These are phyloP conservation scores for Fraxinus angustifolia DNA, from an alignment of 305 asterid species.

Conservation along the genomic window DNA sequence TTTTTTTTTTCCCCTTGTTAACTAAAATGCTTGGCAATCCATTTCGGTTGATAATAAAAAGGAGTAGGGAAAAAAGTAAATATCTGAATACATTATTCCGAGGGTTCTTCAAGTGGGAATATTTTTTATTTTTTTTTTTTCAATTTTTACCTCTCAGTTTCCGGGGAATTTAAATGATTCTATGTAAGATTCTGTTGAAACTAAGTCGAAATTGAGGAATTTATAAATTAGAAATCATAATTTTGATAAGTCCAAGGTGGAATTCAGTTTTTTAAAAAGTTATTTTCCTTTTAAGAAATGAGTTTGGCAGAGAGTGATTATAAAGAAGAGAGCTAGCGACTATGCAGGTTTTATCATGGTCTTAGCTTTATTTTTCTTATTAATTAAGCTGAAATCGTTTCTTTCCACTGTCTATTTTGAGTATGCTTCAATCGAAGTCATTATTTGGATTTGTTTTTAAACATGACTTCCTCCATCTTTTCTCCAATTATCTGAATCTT, in stretches of 20 bases:
- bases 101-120: background rate
- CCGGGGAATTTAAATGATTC: background rate
- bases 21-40: background rate
- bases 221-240: background rate
- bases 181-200: background rate
- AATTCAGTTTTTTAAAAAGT: background rate
- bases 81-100: background rate
- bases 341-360: background rate
- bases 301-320: background rate
- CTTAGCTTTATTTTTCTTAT: background rate
- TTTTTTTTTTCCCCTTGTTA: background rate
- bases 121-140: background rate
- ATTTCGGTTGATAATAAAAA: background rate
- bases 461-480: background rate
- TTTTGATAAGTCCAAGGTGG: background rate
- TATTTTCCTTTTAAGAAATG: background rate
- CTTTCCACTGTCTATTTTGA: background rate
- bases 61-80: background rate
- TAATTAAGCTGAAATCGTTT: background rate
- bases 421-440: background rate
- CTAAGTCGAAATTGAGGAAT: background rate
- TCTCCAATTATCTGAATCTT: background rate
- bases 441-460: background rate
- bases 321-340: background rate
- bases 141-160: background rate